Evolutionary conservation across 2,329 filamentous ascomycete species (phyloP).

Genomic region (Claviceps pazoutovae): DNA sequence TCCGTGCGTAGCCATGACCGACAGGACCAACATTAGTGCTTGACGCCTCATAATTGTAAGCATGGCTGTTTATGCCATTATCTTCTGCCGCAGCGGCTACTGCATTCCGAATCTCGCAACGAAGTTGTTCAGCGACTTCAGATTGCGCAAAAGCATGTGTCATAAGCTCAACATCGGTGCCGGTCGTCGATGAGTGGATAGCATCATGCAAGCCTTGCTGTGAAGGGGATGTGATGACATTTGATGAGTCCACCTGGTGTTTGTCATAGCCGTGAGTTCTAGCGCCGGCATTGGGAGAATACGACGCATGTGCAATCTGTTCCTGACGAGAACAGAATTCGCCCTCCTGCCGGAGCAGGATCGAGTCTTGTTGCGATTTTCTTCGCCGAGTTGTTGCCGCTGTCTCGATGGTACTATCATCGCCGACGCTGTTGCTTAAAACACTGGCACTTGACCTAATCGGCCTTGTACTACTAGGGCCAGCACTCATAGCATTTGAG

Average conservation of each 20-base stretch:
- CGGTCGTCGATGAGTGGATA: constrained; percentile 43
- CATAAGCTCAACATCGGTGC: constrained; percentile 70
- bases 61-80: constrained; percentile 49
- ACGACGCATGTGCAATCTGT: constrained; percentile 47
- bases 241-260: constrained; percentile 31
- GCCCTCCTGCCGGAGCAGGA: constrained; percentile 75
- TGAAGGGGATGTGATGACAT: constrained; percentile 39
- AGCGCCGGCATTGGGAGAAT: constrained; percentile 40
- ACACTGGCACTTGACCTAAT: constrained; percentile 84
- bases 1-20: constrained; percentile 67
- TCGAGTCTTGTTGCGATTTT: constrained; percentile 60
- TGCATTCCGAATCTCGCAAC: constrained; percentile 64
- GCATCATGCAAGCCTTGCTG: constrained; percentile 57
- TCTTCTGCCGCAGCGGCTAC: constrained; percentile 49
- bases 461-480: constrained; percentile 73
- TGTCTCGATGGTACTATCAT: constrained; percentile 47
- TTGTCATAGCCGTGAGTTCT: constrained; percentile 38
- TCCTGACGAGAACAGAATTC: constrained; percentile 77
- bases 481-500: constrained; percentile 50
- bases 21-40: constrained; percentile 44
- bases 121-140: constrained; percentile 58
- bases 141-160: constrained; percentile 65
- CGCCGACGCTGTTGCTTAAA: constrained; percentile 60
- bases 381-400: constrained; percentile 49
- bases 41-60: constrained; percentile 28